Conservation (phyloP, 441 rosid genomes). For the Gossypium aridum region DNA sequence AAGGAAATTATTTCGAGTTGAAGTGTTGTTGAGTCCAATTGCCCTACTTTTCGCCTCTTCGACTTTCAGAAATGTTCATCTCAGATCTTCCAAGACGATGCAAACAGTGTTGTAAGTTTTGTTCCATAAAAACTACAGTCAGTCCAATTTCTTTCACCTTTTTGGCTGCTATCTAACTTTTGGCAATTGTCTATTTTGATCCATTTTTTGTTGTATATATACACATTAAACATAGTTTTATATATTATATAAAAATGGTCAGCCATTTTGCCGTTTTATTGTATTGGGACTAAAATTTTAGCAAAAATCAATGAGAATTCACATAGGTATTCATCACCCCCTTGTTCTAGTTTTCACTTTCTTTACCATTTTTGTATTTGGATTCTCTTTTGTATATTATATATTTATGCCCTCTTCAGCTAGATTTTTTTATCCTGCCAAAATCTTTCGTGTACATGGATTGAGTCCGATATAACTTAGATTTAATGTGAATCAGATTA, state of each 20-base stretch:
- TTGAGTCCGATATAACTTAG: too few species aligned
- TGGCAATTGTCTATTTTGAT: constrained; percentile 9
- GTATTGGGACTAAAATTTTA: background rate
- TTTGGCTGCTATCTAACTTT: constrained; percentile 8
- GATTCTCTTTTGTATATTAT: background rate
- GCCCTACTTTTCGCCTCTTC: constrained; percentile 28
- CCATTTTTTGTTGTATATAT: constrained; percentile 35
- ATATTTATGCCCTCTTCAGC: too few species aligned
- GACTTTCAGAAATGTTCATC: constrained; percentile 14
- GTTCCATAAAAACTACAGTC: constrained; percentile 15
- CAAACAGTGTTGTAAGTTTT: constrained; percentile 16
- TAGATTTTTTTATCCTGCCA: too few species aligned
- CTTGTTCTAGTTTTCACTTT: background rate
- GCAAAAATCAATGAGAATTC: background rate
- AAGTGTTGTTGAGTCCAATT: constrained; percentile 18
- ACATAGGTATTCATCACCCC: background rate
- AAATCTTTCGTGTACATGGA: too few species aligned
- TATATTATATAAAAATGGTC: constrained; percentile 8
- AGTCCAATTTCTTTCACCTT: background rate
- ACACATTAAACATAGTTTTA: constrained; percentile 19
- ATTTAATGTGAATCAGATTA: too few species aligned
- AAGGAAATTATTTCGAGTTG: constrained; percentile 31
- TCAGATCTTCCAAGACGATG: constrained; percentile 23
- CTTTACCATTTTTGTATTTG: background rate
- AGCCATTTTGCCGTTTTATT: constrained; percentile 20